Base-by-base conservation (phyloP, 75 land plant genomes). In the Cupressus sempervirens region DNA sequence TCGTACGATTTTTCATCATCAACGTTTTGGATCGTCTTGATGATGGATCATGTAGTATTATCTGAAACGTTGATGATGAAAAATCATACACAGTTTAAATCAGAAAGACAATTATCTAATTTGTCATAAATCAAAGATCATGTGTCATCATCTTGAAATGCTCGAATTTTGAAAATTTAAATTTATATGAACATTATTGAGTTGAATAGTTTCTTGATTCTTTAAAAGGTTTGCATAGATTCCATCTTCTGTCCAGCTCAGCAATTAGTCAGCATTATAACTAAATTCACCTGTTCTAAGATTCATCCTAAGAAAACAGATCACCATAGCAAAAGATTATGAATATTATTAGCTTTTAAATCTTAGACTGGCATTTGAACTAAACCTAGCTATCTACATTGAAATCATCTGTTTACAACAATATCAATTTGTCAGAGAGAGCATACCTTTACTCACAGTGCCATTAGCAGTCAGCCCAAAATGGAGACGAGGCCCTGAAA, bases 301-400 rank as follows among this genome's bases (percentile, higher is more conserved):
- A 56, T 18, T 56, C 4, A 18, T 5, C 6, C 4, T 23, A 62
- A 23, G 26, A 62, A 23, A 7, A 62, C 26, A 18, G 26, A 45
- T 9, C 26, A 40, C 23, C 65, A 62, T 62, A 62, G 30, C 43
- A 80, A 16, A 80, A 15, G 23, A 80, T 23, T 9, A 32, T 45
- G 67, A 20, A 36, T 26, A 80, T 4, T 16, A 26, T 65, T 62
- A 97, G 98, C 98, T 96, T 96, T 88, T 97, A 96, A 85, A 85
- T 94, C 96, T 94, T 92, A 86, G 90, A 85, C 84, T 91, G 94
- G 93, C 95, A 96, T 86, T 91, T 94, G 76, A 88, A 86, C 84
- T 92, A 92, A 83, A 97, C 89, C 84, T 92, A 96, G 9, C 77
- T 85, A 13, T 94, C 90, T 7, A 92, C 89, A 88, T 96, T 96